A percentile compares a stretch with the other conserved stretches of the same genome.
phyloP scores from a whole-genome alignment of 208 protist genomes.

The Leishmania gerbilli region DNA sequence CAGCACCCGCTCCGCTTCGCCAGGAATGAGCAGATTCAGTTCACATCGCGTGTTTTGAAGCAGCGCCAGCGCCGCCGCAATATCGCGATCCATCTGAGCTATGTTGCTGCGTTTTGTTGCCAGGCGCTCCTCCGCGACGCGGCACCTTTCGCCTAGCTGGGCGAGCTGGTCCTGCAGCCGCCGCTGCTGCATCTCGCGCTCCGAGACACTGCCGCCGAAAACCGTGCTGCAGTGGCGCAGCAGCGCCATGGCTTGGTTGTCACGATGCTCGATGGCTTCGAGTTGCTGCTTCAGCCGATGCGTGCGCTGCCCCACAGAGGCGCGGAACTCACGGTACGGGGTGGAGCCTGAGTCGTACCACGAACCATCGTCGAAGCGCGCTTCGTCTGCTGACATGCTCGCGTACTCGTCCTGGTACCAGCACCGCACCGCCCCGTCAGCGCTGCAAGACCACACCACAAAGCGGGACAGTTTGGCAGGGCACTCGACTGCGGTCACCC shows the following conservation, averaged over 20 bases:
- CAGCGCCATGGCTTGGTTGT: conserved; percentile 44
- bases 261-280: conserved; percentile 27
- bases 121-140: conserved; percentile 33
- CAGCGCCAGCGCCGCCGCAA: conserved; percentile 42
- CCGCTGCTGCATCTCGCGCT: conserved; percentile 39
- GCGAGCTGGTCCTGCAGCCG: conserved; percentile 50
- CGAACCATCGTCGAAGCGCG: conserved; percentile 60
- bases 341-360: conserved; percentile 81
- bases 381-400: conserved; percentile 55
- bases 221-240: conserved; percentile 48
- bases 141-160: conserved; percentile 39
- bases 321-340: conserved; percentile 80
- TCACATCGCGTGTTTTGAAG: conserved; percentile 54
- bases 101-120: conserved; percentile 35
- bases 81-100: conserved; percentile 54
- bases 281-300: conserved; percentile 55
- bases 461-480: conserved; percentile 70
- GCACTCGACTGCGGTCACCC: conserved; percentile 53
- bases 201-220: conserved; percentile 34
- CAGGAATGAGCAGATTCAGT: conserved; percentile 42
- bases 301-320: conserved; percentile 46
- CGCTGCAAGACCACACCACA: conserved; percentile 80
- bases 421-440: conserved; percentile 70
- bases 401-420: conserved; percentile 90
- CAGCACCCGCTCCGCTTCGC: conserved; percentile 34